Evolutionary conservation across 768 basidiomycete genomes (phyloP).

Genomic region (Inosperma sp.): DNA sequence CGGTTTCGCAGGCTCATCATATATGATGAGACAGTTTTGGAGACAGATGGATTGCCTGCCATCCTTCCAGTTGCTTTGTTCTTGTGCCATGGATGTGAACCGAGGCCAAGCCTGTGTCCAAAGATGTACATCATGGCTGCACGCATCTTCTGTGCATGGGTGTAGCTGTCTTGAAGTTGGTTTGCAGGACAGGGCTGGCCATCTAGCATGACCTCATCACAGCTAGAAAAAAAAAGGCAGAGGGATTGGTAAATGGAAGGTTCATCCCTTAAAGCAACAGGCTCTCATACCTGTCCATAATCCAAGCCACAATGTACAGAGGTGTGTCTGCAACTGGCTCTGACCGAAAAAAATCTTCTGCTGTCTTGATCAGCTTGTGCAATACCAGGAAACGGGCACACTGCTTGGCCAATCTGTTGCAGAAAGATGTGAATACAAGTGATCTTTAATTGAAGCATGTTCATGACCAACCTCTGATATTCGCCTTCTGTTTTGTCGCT

Average conservation of each 20-base stretch:
- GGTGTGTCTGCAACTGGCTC: constrained; percentile 8
- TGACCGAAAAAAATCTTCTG: constrained; percentile 11
- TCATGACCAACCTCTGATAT: constrained; percentile 25
- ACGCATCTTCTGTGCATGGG: constrained; percentile 36
- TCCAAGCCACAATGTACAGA: constrained; percentile 11
- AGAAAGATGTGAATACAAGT: background rate
- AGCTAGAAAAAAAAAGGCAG: constrained; percentile 2
- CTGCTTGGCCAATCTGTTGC: constrained; percentile 3
- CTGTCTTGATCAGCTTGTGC: background rate
- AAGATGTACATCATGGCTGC: constrained; percentile 31
- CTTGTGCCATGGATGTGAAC: constrained; percentile 28
- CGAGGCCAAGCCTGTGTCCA: constrained; percentile 21
- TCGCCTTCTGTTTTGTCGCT: constrained; percentile 26
- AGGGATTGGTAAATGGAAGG: background rate
- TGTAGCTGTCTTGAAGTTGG: constrained; percentile 17
- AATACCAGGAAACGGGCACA: constrained; percentile 8
- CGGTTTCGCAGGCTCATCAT: constrained; percentile 16
- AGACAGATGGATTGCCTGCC: constrained; percentile 17
- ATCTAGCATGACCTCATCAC: constrained; percentile 13
- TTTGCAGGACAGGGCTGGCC: constrained; percentile 4
- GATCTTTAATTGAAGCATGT: constrained; percentile 1
- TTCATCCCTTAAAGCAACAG: background rate
- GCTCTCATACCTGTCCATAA: constrained; percentile 10
- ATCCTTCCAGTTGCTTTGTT: background rate
- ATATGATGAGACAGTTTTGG: constrained; percentile 14